Conservation (phyloP, 495 filamentous ascomycete genomes). For the Aspergillus indologenus region DNA sequence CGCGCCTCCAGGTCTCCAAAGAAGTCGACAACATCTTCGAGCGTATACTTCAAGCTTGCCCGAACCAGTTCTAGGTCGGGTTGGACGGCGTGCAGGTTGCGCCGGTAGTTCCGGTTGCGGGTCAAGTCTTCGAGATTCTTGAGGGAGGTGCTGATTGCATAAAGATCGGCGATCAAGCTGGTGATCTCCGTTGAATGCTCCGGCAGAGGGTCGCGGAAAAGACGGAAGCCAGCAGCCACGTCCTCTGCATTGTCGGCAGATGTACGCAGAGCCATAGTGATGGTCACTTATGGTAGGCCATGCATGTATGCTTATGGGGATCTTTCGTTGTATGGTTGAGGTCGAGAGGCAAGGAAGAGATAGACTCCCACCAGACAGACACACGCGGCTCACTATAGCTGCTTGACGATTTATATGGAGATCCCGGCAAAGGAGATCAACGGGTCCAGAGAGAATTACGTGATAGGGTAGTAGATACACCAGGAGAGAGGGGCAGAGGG, state of each 20-base stretch:
- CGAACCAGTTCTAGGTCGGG: slow-evolving; percentile 45
- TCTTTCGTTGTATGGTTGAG: slow-evolving; percentile 1
- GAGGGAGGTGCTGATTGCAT: slow-evolving; percentile 50
- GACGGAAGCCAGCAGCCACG: slow-evolving; percentile 49
- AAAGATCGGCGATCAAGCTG: slow-evolving; percentile 51
- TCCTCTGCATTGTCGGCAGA: slow-evolving; percentile 52
- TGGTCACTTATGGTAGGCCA: slow-evolving; percentile 14
- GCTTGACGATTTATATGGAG: slow-evolving; percentile 3
- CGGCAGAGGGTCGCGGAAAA: slow-evolving; percentile 51
- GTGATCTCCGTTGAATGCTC: slow-evolving; percentile 55
- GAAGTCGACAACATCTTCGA: slow-evolving; percentile 50
- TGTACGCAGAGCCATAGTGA: slow-evolving; percentile 45
- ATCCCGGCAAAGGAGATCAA: neutral
- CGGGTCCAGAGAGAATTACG: slow-evolving; percentile 1
- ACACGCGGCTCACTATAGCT: neutral
- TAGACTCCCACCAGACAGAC: neutral
- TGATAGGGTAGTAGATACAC: slow-evolving; percentile 8
- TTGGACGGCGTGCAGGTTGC: slow-evolving; percentile 33
- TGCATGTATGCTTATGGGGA: slow-evolving; percentile 11
- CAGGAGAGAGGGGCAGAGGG: slow-evolving; percentile 19
- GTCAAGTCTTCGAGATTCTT: slow-evolving; percentile 42
- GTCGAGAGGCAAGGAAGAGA: slow-evolving; percentile 1
- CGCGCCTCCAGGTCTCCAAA: slow-evolving; percentile 45
- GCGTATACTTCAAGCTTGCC: slow-evolving; percentile 50
- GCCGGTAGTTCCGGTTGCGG: slow-evolving; percentile 30